Evolutionary conservation across 2,329 filamentous ascomycete genomes (phyloP).

Genomic region (Chaetomiaceae sp.): DNA sequence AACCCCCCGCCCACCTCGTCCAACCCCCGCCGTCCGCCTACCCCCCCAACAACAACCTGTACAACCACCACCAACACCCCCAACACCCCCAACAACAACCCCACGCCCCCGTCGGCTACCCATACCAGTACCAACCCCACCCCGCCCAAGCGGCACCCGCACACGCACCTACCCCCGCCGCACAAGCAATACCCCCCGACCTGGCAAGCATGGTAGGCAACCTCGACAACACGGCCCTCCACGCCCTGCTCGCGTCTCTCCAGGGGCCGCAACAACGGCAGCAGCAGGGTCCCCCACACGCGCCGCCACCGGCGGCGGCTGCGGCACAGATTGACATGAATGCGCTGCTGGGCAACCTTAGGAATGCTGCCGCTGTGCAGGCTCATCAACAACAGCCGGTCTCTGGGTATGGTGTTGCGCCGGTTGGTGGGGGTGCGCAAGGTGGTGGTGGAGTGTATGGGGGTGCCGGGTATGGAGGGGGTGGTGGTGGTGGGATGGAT

Average conservation of each 20-base stretch:
- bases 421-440: neutral
- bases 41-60: slow-evolving; percentile 23
- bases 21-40: slow-evolving; percentile 32
- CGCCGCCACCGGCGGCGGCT: slow-evolving; percentile 9
- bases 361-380: slow-evolving; percentile 21
- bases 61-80: too few relatives aligned
- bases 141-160: slow-evolving; percentile 25
- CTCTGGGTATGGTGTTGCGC: neutral
- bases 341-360: slow-evolving; percentile 40
- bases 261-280: slow-evolving; percentile 24
- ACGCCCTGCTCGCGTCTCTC: slow-evolving; percentile 32
- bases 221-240: slow-evolving; percentile 32
- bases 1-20: slow-evolving; percentile 28
- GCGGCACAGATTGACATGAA: slow-evolving; percentile 41
- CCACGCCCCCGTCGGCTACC: slow-evolving; percentile 19
- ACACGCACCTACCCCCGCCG: too few relatives aligned
- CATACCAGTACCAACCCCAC: slow-evolving; percentile 16
- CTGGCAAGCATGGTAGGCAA: slow-evolving; percentile 26
- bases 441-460: neutral
- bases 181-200: too few relatives aligned
- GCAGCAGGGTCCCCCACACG: neutral
- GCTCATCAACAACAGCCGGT: slow-evolving; percentile 1
- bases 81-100: slow-evolving; percentile 19
- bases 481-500: slow-evolving; percentile 14
- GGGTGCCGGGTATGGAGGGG: too few relatives aligned